These are phyloP conservation scores for Talaromyces borbonicus DNA, from an alignment of 495 filamentous ascomycete species.

Conservation along the genomic window DNA sequence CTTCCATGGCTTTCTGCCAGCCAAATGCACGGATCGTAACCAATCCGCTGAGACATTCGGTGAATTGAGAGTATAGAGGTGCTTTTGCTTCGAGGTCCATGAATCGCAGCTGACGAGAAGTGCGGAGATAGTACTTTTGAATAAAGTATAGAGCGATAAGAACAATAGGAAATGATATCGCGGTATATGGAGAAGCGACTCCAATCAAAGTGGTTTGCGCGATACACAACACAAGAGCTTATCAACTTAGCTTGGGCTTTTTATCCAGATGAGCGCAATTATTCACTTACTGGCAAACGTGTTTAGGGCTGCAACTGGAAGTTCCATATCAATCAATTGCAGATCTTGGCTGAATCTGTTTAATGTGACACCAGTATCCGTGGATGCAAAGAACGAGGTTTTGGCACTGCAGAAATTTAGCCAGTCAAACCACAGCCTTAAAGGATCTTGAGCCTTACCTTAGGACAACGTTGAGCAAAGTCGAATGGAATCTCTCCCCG, in stretches of 20 bases:
- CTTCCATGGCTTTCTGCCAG: slow-evolving; percentile 48
- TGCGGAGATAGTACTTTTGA: slow-evolving; percentile 53
- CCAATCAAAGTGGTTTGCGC: slow-evolving; percentile 43
- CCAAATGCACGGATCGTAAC: slow-evolving; percentile 63
- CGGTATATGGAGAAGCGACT: slow-evolving; percentile 36
- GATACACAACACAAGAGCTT: slow-evolving; percentile 34
- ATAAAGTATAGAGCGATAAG: slow-evolving; percentile 41
- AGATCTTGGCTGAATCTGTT: slow-evolving; percentile 55
- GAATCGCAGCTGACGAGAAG: slow-evolving; percentile 49
- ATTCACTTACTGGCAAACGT: slow-evolving; percentile 34
- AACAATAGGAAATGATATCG: slow-evolving; percentile 41
- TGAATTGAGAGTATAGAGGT: slow-evolving; percentile 66
- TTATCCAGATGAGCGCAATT: neutral
- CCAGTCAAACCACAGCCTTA: neutral
- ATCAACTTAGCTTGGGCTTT: neutral
- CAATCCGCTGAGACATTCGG: slow-evolving; percentile 53
- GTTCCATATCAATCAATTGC: slow-evolving; percentile 48
- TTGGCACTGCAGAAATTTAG: slow-evolving; percentile 20
- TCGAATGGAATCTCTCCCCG: slow-evolving; percentile 39
- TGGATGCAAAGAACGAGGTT: slow-evolving; percentile 37
- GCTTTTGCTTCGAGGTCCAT: slow-evolving; percentile 46
- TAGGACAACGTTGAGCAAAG: slow-evolving; percentile 39
- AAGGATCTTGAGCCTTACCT: slow-evolving; percentile 11
- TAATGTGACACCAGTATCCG: slow-evolving; percentile 35
- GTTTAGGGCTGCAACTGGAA: slow-evolving; percentile 39